Evolutionary conservation across 495 filamentous ascomycete genomes (phyloP).

Genomic region (Talaromyces stipitatus): DNA sequence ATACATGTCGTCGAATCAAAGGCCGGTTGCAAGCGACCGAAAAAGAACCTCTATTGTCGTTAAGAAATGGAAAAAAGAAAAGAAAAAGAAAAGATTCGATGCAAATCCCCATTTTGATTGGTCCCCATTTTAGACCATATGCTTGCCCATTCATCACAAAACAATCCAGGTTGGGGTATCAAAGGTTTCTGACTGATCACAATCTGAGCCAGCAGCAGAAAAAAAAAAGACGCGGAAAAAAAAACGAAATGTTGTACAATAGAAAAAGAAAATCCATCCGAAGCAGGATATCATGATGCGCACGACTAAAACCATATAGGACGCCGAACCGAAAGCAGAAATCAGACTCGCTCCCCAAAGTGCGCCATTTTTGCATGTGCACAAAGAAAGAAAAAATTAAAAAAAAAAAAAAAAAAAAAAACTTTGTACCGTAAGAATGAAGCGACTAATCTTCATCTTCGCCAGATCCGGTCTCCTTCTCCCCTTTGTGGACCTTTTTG

Average conservation of each 20-base stretch:
- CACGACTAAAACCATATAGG: background rate
- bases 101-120: constrained; percentile 12
- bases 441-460: constrained; percentile 37
- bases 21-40: background rate
- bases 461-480: constrained; percentile 42
- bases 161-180: constrained; percentile 21
- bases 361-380: background rate
- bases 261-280: constrained; percentile 4
- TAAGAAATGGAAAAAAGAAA: constrained; percentile 12
- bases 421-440: background rate
- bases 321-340: constrained; percentile 9
- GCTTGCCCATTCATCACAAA: constrained; percentile 17
- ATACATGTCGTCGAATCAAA: constrained; percentile 1
- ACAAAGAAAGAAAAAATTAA: constrained; percentile 6
- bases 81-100: constrained; percentile 24
- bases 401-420: constrained; percentile 11
- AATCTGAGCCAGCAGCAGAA: constrained; percentile 12
- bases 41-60: constrained; percentile 3
- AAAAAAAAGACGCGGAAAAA: constrained; percentile 13
- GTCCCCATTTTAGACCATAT: constrained; percentile 18
- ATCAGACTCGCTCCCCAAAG: constrained; percentile 12
- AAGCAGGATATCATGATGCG: constrained; percentile 11
- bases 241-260: constrained; percentile 38
- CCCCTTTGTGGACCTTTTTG: constrained; percentile 92
- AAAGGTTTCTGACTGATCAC: constrained; percentile 13